These are phyloP conservation scores for Rubia peregrina DNA, from an alignment of 305 asterid genomes.

Conservation along the genomic window DNA sequence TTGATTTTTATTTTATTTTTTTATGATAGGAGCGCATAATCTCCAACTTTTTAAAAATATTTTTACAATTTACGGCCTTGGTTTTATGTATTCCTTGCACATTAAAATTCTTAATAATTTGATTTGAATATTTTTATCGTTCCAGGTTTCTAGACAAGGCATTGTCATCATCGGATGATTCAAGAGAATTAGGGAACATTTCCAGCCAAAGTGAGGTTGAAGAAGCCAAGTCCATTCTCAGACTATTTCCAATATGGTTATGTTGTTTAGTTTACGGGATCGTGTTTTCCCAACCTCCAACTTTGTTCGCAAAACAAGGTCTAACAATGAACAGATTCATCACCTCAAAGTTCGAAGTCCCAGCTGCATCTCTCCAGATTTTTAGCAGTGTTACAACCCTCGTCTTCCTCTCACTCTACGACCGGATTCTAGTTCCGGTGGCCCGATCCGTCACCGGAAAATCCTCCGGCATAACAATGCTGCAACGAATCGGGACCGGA, in stretches of 20 bases:
- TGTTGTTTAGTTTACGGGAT: constrained; percentile 9
- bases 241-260: constrained; percentile 6
- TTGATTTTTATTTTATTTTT: too few species aligned
- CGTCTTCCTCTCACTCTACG: constrained; percentile 33
- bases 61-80: too few species aligned
- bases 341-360: neutral
- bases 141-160: constrained; percentile 38
- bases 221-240: constrained; percentile 25
- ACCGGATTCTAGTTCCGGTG: constrained; percentile 22
- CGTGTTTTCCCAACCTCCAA: neutral
- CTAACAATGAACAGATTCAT: constrained; percentile 2
- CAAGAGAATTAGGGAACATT: constrained; percentile 8
- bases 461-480: constrained; percentile 50
- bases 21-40: too few species aligned
- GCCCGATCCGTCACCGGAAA: constrained; percentile 22
- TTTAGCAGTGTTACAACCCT: constrained; percentile 29
- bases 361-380: constrained; percentile 30
- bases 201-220: constrained; percentile 19
- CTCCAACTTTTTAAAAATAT: too few species aligned
- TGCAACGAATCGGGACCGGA: constrained; percentile 38
- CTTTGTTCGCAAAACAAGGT: constrained; percentile 10
- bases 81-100: neutral
- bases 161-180: constrained; percentile 17
- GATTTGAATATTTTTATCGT: neutral
- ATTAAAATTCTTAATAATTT: neutral